Base-by-base conservation (phyloP, 345 rosid species). In the Punica granatum region DNA sequence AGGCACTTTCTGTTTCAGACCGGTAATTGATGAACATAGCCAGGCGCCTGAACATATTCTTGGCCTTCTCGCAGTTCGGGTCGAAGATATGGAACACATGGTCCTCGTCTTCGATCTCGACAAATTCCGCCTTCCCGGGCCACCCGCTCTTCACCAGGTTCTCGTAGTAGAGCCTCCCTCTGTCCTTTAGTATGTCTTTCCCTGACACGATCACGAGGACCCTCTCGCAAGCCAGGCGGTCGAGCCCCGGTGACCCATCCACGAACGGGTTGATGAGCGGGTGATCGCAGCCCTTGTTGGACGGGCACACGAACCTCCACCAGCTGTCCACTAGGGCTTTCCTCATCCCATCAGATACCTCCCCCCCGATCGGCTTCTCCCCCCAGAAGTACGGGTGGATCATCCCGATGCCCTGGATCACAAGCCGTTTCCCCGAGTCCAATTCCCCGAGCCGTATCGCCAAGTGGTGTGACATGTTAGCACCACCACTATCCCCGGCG, bases 341-440 rank as follows among this genome's bases (percentile, higher is more conserved):
- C 74, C 89, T 81, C 0, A 60, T 49, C 19, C 0, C 44, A 53
- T 92, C 86, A 0, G 30, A 63, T 3, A 63, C 33, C 79, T 92
- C 98, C 6, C 62, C 72, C 23, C 95, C 89, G 0, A 86, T 84
- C 15, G 90, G 95, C 54, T 81, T 63, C 15, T 68, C 56, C 26
- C 89, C 89, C 91, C 90, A 86, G 65, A 91, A 88, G 43, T 87
- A 89, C 3, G 96, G 96, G 25, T 81, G 77, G 70, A 92, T 74
- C 96, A 92, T 78, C n/a, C 72, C 82, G 15, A 92, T 76, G 36
- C 96, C 96, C 28, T 56, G 65, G 72, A 92, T 41, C 62, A 83
- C 74, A 44, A 85, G 2, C 26, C 51, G 43, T 1, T 35, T 53
- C 56, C 65, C 71, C 59, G 36, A 66, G 0, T 76, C 61, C 3